Percentiles rank a stretch among this genome's conserved stretches.
Evolutionary conservation across 2,329 filamentous ascomycete genomes (phyloP).

Genomic region (Fusarium avenaceum): DNA sequence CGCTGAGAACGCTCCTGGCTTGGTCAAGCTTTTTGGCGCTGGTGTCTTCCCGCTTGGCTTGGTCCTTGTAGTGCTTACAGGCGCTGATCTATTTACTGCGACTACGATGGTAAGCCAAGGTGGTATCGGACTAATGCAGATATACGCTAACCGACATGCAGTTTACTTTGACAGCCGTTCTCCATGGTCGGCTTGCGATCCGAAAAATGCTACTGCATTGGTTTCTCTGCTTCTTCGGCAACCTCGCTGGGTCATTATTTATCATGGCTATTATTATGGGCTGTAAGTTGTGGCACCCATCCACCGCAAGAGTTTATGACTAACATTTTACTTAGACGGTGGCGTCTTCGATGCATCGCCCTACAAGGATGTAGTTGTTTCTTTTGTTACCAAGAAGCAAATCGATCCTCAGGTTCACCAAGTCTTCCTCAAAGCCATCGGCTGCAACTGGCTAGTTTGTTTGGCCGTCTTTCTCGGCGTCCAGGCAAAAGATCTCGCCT

Average conservation of each 20-base stretch:
- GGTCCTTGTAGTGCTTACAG: constrained; percentile 40
- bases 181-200: constrained; percentile 36
- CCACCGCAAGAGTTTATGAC: accelerated
- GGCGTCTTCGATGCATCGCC: constrained; percentile 58
- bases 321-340: constrained; percentile 53
- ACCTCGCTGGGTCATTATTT: constrained; percentile 63
- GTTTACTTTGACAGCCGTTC: constrained; percentile 45
- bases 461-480: constrained; percentile 64
- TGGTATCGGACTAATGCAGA: accelerated
- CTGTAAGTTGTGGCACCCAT: constrained; percentile 19
- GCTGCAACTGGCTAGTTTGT: constrained; percentile 71
- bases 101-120: constrained; percentile 39
- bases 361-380: constrained; percentile 59
- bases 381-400: constrained; percentile 63
- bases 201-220: constrained; percentile 53
- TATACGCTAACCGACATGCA: neutral
- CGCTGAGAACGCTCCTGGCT: constrained; percentile 41
- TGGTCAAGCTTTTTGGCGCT: constrained; percentile 43
- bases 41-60: constrained; percentile 43
- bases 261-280: constrained; percentile 63
- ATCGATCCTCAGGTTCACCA: constrained; percentile 63
- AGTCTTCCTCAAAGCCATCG: constrained; percentile 68
- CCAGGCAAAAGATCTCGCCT: constrained; percentile 64
- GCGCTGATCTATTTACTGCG: constrained; percentile 42
- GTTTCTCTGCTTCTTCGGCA: constrained; percentile 63